Conservation (phyloP, 2,329 filamentous ascomycete species). For the Alternaria sp. region DNA sequence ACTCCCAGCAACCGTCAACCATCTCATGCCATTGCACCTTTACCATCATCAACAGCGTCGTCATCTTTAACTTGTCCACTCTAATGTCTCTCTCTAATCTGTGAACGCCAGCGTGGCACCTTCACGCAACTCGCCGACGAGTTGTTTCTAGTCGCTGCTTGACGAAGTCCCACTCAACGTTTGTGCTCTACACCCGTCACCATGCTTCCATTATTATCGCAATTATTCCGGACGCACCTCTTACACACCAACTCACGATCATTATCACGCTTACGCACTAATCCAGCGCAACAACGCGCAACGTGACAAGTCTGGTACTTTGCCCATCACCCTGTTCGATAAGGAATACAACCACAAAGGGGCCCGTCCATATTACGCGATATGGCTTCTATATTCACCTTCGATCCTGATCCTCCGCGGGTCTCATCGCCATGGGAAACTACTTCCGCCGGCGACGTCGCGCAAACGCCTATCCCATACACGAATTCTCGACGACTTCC, state of each 20-base stretch:
- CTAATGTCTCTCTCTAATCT: slow-evolving; percentile 25
- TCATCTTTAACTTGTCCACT: background rate
- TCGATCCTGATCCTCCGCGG: slow-evolving; percentile 84
- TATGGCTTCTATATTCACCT: slow-evolving; percentile 97
- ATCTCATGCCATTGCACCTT: slow-evolving; percentile 7
- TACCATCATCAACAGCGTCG: slow-evolving; percentile 5
- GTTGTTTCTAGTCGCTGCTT: slow-evolving; percentile 29
- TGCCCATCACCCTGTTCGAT: background rate
- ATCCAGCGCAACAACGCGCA: slow-evolving; percentile 15
- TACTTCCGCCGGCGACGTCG: slow-evolving; percentile 51
- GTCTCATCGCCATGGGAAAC: slow-evolving; percentile 93
- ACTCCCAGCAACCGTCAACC: slow-evolving; percentile 9
- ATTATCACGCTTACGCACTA: slow-evolving; percentile 47
- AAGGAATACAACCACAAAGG: background rate
- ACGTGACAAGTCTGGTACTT: slow-evolving; percentile 8
- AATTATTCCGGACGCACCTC: slow-evolving; percentile 59
- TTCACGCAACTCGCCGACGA: slow-evolving; percentile 31
- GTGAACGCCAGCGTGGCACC: slow-evolving; percentile 38
- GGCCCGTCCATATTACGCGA: slow-evolving; percentile 1
- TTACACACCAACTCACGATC: slow-evolving; percentile 61
- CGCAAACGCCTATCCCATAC: slow-evolving; percentile 24
- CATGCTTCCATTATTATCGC: slow-evolving; percentile 61
- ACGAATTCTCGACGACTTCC: slow-evolving; percentile 29
- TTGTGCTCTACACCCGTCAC: slow-evolving; percentile 50
- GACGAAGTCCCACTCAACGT: slow-evolving; percentile 32